phyloP scores from a whole-genome alignment of 495 filamentous ascomycete genomes.

The Lophiotrema nucula region DNA sequence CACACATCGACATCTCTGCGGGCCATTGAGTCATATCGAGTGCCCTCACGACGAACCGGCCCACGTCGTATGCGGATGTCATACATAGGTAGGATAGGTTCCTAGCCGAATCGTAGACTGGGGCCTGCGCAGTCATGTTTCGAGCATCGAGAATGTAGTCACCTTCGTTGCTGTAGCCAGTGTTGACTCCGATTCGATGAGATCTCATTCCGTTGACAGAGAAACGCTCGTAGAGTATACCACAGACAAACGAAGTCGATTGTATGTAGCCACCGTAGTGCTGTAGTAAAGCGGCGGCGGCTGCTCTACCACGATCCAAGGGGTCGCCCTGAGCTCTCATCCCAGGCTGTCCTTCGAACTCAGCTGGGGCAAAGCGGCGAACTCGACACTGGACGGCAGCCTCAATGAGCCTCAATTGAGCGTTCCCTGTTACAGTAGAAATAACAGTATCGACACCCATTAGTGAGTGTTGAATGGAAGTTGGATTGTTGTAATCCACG shows the following conservation, averaged over 20 bases:
- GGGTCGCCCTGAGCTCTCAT: conserved; percentile 46
- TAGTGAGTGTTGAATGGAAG: conserved; percentile 60
- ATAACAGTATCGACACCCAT: conserved; percentile 71
- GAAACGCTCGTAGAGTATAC: conserved; percentile 75
- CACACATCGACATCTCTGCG: conserved; percentile 62
- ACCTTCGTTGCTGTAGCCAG: conserved; percentile 53
- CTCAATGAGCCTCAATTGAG: conserved; percentile 71
- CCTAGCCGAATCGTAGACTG: conserved; percentile 50
- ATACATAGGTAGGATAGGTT: conserved; percentile 57
- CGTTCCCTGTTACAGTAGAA: conserved; percentile 63
- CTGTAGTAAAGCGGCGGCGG: conserved; percentile 55
- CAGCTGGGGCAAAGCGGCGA: conserved; percentile 68
- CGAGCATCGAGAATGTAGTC: conserved; percentile 64
- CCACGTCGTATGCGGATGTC: conserved; percentile 67
- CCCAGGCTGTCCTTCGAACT: conserved; percentile 64
- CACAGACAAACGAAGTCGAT: conserved; percentile 68
- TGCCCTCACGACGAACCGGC: conserved; percentile 62
- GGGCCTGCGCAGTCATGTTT: conserved; percentile 56
- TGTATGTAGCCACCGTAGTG: conserved; percentile 55
- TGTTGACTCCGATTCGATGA: conserved; percentile 52
- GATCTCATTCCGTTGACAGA: conserved; percentile 59
- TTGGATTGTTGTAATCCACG: conserved; percentile 61
- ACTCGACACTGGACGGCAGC: conserved; percentile 65
- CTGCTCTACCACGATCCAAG: conserved; percentile 56
- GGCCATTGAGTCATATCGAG: conserved; percentile 64